A percentile compares a stretch with the other conserved stretches of the same genome.
phyloP scores from a whole-genome alignment of 2,329 filamentous ascomycete genomes.

The Zasmidium cellare region DNA sequence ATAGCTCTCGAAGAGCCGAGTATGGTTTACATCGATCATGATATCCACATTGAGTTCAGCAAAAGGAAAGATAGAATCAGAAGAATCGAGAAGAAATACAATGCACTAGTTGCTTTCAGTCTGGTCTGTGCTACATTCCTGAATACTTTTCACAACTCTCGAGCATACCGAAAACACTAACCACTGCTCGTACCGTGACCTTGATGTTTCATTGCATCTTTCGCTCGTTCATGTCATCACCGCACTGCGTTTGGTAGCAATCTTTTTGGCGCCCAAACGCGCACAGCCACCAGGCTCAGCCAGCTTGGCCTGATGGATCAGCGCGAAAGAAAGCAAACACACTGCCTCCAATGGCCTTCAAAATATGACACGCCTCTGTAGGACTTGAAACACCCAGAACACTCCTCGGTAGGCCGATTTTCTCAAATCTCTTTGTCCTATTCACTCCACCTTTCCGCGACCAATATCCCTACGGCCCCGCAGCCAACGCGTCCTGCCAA shows the following conservation, averaged over 20 bases:
- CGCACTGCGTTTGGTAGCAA: not conserved
- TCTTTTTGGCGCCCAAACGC: not conserved
- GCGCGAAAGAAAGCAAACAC: not conserved
- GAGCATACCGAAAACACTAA: too few relatives aligned
- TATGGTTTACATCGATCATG: constrained; percentile 3
- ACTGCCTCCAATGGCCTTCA: not conserved
- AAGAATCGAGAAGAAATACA: not conserved
- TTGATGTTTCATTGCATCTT: too few relatives aligned
- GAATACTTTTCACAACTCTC: not conserved
- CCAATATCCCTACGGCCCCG: not conserved
- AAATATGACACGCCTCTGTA: not conserved
- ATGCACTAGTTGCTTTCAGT: not conserved
- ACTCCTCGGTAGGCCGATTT: not conserved
- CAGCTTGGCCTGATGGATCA: not conserved
- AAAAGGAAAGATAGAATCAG: not conserved
- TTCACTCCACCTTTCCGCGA: not conserved
- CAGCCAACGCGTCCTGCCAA: not conserved
- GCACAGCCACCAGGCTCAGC: not conserved
- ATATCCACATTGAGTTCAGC: constrained; percentile 3
- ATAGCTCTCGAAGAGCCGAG: not conserved
- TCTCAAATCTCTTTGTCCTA: not conserved
- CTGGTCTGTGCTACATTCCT: not conserved
- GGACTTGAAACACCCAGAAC: not conserved
- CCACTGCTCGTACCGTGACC: too few relatives aligned
- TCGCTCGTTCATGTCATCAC: not conserved